phyloP scores from a whole-genome alignment of 257 asterid genomes.

The Marsdenia floribunda region DNA sequence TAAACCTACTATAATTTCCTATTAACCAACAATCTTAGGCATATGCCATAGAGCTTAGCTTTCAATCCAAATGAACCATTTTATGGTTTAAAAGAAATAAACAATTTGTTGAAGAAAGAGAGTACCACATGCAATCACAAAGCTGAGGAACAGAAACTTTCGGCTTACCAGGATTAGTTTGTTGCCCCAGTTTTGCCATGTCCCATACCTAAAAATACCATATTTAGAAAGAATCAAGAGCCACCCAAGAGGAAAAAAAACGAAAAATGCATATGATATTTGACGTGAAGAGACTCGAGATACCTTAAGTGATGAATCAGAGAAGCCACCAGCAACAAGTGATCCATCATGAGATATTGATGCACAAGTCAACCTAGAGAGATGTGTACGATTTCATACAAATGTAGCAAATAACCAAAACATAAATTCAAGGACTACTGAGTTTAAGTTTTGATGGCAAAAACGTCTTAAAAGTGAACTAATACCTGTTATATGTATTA shows the following conservation, averaged over 20 bases:
- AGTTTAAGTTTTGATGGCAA: neutral
- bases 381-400: constrained; percentile 11
- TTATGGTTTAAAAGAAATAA: neutral
- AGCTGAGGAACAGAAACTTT: neutral
- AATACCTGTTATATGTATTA: constrained; percentile 86
- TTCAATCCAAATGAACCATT: neutral
- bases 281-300: constrained; percentile 17
- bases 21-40: neutral
- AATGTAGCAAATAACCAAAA: constrained; percentile 12
- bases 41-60: neutral
- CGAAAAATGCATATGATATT: constrained; percentile 3
- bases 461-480: constrained; percentile 8
- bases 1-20: neutral
- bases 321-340: constrained; percentile 94
- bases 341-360: constrained; percentile 96
- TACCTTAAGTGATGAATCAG: constrained; percentile 95
- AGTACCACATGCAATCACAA: neutral
- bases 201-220: constrained; percentile 78
- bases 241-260: constrained; percentile 5
- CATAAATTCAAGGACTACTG: neutral
- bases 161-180: constrained; percentile 45
- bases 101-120: neutral
- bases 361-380: constrained; percentile 72
- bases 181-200: constrained; percentile 97
- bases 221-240: constrained; percentile 24